A percentile compares a stretch with the other conserved stretches of the same genome.
phyloP scores from a whole-genome alignment of 108 stramenopile genomes.

The Cyclotella choctawhatcheeana region DNA sequence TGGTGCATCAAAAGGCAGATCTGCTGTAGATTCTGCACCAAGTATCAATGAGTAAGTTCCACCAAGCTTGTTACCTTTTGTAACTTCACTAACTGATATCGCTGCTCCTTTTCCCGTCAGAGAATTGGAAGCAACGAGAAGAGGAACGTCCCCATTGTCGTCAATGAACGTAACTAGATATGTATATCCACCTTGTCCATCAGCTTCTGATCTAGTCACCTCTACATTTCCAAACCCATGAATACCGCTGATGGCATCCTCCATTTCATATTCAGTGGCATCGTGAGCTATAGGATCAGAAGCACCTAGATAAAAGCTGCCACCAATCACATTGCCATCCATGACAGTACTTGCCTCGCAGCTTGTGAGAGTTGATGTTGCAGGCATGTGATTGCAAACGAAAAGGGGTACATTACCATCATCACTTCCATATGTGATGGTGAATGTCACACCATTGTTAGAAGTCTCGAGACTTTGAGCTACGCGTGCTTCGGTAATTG shows the following conservation, averaged over 20 bases:
- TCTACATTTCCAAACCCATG: constrained; percentile 62
- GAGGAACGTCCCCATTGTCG: constrained; percentile 61
- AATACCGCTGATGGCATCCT: constrained; percentile 57
- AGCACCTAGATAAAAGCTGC: constrained; percentile 67
- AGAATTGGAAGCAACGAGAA: constrained; percentile 47
- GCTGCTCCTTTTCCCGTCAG: constrained; percentile 66
- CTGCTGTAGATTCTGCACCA: constrained; percentile 49
- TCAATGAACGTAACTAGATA: constrained; percentile 79
- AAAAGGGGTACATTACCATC: constrained; percentile 56
- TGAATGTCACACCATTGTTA: constrained; percentile 61
- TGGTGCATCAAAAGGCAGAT: constrained; percentile 56
- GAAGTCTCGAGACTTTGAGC: constrained; percentile 47
- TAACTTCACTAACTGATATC: constrained; percentile 49
- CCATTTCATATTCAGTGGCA: constrained; percentile 68
- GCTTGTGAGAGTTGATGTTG: constrained; percentile 23
- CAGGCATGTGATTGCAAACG: constrained; percentile 40
- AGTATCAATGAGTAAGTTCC: constrained; percentile 64
- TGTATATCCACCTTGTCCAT: constrained; percentile 59
- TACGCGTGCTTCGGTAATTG: constrained; percentile 37
- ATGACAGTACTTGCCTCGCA: constrained; percentile 74
- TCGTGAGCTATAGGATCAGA: constrained; percentile 62
- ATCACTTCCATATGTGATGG: constrained; percentile 57
- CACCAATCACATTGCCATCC: constrained; percentile 77
- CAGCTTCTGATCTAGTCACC: constrained; percentile 61
- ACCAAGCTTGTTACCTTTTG: constrained; percentile 77